Evolutionary conservation across 345 rosid species (phyloP), one percentile per base, ranked within the genome.

Genomic region (Anastatica hierochuntica): DNA sequence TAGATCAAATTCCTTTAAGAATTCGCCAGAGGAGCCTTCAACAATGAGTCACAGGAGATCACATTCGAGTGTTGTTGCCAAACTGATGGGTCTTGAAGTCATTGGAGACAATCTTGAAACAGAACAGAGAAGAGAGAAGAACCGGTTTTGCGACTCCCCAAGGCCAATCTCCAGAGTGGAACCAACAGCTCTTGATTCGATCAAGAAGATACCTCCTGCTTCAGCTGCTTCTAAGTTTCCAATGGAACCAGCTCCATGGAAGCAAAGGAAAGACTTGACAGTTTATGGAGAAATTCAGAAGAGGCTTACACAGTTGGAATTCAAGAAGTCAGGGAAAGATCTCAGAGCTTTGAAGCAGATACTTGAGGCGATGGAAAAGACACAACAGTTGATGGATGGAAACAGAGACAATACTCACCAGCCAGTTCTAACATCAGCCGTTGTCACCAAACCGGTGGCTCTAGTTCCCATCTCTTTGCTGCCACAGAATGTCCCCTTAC

Each of bases 231-330:
- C 24, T 18, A 79, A 74, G 70, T 72, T 74, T 49, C 85, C 90
- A 24, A 57, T 56, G 50, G 83, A 84, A 64, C 62, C 78, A 61
- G 84, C 85, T 57, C 85, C 89, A 35, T 69, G 86, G 94, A 57
- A 33, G 70, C 89, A 82, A 39, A 59, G 35, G n/a, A n/a, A n/a
- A n/a, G n/a, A n/a, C n/a, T n/a, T n/a, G 29, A 72, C 85, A 7
- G 83, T 87, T 57, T 79, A 81, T 42, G 90, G 87, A 55, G 90
- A 85, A 67, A 81, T 85, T n/a, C 87, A 92, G 82, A 83, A 81
- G 58, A 71, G 83, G 67, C 67, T 79, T 76, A 70, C 83, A 15
- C 83, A 85, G 65, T 76, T 77, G 4, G 85, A 83, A 75, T 92
- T 85, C 72, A 71, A 70, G 56, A 70, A 69, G 60, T 76, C 98